Percentiles rank a stretch among this genome's conserved stretches.
phyloP scores from a whole-genome alignment of 768 basidiomycete species.

The Sutorius australiensis region DNA sequence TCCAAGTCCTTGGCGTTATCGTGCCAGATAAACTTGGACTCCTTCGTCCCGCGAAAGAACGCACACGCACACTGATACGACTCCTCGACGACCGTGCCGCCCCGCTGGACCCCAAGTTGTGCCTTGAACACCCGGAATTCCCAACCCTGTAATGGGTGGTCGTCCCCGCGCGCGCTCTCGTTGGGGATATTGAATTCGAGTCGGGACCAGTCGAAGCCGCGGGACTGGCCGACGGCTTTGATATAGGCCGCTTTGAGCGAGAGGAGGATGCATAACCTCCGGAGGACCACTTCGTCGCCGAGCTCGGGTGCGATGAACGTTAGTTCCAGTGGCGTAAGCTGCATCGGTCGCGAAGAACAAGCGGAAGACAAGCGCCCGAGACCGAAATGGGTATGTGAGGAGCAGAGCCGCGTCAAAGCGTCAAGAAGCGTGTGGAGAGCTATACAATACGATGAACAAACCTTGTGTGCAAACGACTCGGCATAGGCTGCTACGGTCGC shows the following conservation, averaged over 20 bases:
- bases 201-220: constrained; percentile 77
- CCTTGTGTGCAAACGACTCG: constrained; percentile 75
- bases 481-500: constrained; percentile 60
- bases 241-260: constrained; percentile 80
- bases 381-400: not conserved
- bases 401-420: not conserved
- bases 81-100: constrained; percentile 53
- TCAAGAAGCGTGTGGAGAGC: not conserved
- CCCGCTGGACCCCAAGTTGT: constrained; percentile 63
- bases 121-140: constrained; percentile 81
- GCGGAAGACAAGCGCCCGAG: not conserved
- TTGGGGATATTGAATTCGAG: constrained; percentile 77
- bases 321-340: constrained; percentile 52
- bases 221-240: constrained; percentile 76
- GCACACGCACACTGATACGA: constrained; percentile 74
- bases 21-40: constrained; percentile 71
- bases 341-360: not conserved
- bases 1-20: constrained; percentile 63
- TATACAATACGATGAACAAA: constrained; percentile 28
- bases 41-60: constrained; percentile 65
- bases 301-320: constrained; percentile 48
- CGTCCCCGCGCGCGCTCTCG: constrained; percentile 61
- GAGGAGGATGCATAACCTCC: constrained; percentile 72
- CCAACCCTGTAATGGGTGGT: constrained; percentile 70
- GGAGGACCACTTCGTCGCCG: constrained; percentile 62